Base-by-base conservation (phyloP, 768 basidiomycete genomes). In the Hygrocybe punicea region DNA sequence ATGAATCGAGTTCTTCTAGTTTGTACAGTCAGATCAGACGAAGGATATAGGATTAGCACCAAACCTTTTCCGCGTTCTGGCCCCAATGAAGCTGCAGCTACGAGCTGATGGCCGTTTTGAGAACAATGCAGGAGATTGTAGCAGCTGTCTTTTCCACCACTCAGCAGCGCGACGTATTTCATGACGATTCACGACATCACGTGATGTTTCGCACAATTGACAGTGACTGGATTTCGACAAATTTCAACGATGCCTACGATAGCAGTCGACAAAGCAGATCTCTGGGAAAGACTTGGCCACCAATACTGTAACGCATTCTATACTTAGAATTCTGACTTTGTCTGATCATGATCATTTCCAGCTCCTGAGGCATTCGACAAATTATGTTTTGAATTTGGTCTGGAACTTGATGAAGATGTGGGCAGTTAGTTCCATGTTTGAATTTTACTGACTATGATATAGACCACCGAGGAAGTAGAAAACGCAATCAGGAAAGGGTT, bases 371-470 rank as follows among this genome's bases (percentile, higher is more conserved):
- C 95, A 61, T 98, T 98, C 65, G 97, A 98, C 75, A 84, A 84
- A 68, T 82, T 98, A 52, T 91, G 92, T 65, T 99, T 99, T 76
- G 93, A 98, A 63, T 99, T 95, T 73, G 97, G 97, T 55, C 78
- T 99, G 47, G 97, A 99, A 75, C 79, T 98, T 34, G 97, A 99
- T 67, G 97, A 97, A 75, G 97, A 99, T 76, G 96, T 98, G 67
- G 63, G 89, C 78, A 25, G 40, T 14, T 33, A 8, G 39, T 51
- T 40, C 5, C 5, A 34, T 33, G 7, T 24, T 21, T 44, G 52
- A 16, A 39, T 16, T 7, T 35, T 5, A 3, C 13, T 53, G 51
- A 19, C 8, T 33, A 36, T 29, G 40, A 29, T 39, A 19, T 61
- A 97, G 94, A 98, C 94, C 23, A 96, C 94, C 0, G 82, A 84